Evolutionary conservation across 2,329 filamentous ascomycete species (phyloP).

Genomic region (Triangularia verruculosa): DNA sequence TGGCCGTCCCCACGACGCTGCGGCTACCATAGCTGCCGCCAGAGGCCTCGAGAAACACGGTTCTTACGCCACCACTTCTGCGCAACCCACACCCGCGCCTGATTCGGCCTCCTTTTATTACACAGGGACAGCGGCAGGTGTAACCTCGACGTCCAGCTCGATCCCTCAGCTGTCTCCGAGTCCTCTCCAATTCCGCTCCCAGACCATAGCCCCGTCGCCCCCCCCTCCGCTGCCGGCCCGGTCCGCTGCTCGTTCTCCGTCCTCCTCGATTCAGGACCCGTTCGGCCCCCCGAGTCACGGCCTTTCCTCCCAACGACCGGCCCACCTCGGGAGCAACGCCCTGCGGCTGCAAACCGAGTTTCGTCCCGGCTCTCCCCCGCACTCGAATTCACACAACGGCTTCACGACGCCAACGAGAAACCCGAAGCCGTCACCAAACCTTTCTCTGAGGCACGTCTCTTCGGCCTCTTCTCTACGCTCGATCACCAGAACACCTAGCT

Average conservation of each 20-base stretch:
- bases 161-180: slow-evolving; percentile 9
- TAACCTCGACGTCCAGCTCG: slow-evolving; percentile 5
- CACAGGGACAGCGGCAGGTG: background rate
- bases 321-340: slow-evolving; percentile 12
- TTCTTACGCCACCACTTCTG: slow-evolving; percentile 23
- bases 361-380: slow-evolving; percentile 21
- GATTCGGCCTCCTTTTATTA: slow-evolving; percentile 9
- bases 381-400: slow-evolving; percentile 20
- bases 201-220: slow-evolving; percentile 34
- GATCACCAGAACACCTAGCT: slow-evolving; percentile 58
- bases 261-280: slow-evolving; percentile 17
- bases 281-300: slow-evolving; percentile 6
- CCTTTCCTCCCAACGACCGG: slow-evolving; percentile 15
- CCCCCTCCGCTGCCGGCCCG: slow-evolving; percentile 24
- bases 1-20: slow-evolving; percentile 20
- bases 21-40: slow-evolving; percentile 29
- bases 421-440: slow-evolving; percentile 14
- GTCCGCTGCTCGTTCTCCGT: slow-evolving; percentile 5
- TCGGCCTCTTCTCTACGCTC: slow-evolving; percentile 48
- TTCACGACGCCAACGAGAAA: slow-evolving; percentile 27
- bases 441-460: slow-evolving; percentile 38
- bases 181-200: slow-evolving; percentile 30
- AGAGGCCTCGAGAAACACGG: slow-evolving; percentile 26
- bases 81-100: slow-evolving; percentile 16
- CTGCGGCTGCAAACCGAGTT: slow-evolving; percentile 25